A percentile compares a stretch with the other conserved stretches of the same genome.
These are phyloP conservation scores for Trichosporon coremiiforme DNA, from an alignment of 1,284 basidiomycete genomes.

Conservation along the genomic window DNA sequence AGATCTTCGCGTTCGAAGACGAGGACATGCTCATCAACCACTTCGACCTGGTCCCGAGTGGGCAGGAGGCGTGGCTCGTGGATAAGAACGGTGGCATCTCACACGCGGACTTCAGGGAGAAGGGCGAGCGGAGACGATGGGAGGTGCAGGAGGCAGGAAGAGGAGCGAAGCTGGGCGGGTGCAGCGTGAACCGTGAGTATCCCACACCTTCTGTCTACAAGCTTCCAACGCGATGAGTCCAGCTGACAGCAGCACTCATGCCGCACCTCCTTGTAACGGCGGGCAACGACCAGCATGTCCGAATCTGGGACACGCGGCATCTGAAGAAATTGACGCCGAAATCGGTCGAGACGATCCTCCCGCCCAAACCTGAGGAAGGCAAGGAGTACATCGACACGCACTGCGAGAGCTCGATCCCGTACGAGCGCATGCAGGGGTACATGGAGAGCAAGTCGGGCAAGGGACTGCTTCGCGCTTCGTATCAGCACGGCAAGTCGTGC, in stretches of 20 bases:
- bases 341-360: constrained; percentile 27
- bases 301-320: constrained; percentile 55
- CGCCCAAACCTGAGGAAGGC: constrained; percentile 27
- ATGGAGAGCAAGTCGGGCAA: constrained; percentile 39
- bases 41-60: constrained; percentile 57
- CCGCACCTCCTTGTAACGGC: constrained; percentile 55
- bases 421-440: constrained; percentile 34
- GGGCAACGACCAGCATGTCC: constrained; percentile 50
- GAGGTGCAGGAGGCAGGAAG: constrained; percentile 49
- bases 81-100: constrained; percentile 58
- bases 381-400: constrained; percentile 27
- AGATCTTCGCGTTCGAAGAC: constrained; percentile 56
- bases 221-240: background rate
- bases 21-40: constrained; percentile 57
- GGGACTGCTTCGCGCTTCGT: constrained; percentile 47
- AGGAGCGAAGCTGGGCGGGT: constrained; percentile 54
- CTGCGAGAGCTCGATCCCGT: constrained; percentile 35
- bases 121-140: constrained; percentile 45
- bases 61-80: constrained; percentile 55
- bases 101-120: constrained; percentile 56
- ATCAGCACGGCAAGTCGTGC: constrained; percentile 56
- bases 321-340: constrained; percentile 38
- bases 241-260: constrained; percentile 27
- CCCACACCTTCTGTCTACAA: too few relatives aligned
- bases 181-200: constrained; percentile 55